These are phyloP conservation scores for Lactifluus hygrophoroides DNA, from an alignment of 768 basidiomycete genomes.

Conservation along the genomic window DNA sequence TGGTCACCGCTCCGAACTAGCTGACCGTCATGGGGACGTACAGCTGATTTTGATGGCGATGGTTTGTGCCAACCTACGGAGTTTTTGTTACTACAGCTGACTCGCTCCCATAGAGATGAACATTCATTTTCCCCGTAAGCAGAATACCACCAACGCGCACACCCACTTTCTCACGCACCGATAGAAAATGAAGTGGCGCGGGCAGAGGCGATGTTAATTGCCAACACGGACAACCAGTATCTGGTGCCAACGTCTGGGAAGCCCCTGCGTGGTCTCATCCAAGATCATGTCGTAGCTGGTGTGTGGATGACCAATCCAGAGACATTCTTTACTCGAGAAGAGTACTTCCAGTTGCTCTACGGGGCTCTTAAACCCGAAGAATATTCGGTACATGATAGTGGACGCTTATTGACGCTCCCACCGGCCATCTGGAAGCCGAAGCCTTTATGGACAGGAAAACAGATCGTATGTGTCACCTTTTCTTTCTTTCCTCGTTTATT, in stretches of 20 bases:
- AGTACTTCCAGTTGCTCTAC: constrained; percentile 94
- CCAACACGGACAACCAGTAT: constrained; percentile 98
- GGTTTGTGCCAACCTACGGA: constrained; percentile 36
- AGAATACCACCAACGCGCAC: not conserved
- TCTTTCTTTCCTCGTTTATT: not conserved
- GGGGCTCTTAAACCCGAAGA: constrained; percentile 90
- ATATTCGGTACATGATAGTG: constrained; percentile 43
- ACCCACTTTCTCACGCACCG: constrained; percentile 1
- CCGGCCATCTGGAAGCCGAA: constrained; percentile 89
- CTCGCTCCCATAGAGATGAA: constrained; percentile 75
- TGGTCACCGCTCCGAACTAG: constrained; percentile 5
- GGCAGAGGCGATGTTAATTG: constrained; percentile 88
- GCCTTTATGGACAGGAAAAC: constrained; percentile 96
- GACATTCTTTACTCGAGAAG: constrained; percentile 89
- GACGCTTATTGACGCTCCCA: constrained; percentile 71
- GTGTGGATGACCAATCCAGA: constrained; percentile 99
- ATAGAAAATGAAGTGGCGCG: constrained; percentile 91
- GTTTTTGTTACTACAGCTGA: constrained; percentile 9
- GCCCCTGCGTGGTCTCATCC: constrained; percentile 93
- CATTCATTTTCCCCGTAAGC: constrained; percentile 95
- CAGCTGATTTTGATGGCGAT: constrained; percentile 91
- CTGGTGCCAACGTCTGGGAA: constrained; percentile 98
- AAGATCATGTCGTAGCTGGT: constrained; percentile 97
- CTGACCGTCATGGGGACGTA: constrained; percentile 7
- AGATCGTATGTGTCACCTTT: constrained; percentile 53